Evolutionary conservation across 371 early-diverging fungal genomes (phyloP), one percentile per base, ranked within the genome.

Genomic region (Mortierella sp.): DNA sequence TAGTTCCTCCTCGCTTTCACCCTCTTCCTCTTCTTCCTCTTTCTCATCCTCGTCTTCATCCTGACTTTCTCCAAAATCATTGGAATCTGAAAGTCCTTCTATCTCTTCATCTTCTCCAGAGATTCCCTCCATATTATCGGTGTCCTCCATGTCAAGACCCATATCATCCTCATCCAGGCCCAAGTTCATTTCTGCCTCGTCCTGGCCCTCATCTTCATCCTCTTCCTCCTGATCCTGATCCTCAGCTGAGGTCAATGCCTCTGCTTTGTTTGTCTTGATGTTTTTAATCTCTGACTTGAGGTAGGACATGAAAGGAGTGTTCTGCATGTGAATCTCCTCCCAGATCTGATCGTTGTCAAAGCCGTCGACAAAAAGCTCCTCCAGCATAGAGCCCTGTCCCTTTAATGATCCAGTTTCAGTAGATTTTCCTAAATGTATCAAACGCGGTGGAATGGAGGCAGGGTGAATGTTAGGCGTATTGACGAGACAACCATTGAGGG

Each of bases 291-390:
- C 83, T 12, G 86, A 43, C 54, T 85, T 86, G 24, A 93, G 85
- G 72, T 89, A 92, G 32, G 89, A 84, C n/a, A 95, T 75, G 69
- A 96, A 93, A 0, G 96, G 94, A 68, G 89, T 88, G 78, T 97
- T 97, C 70, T 93, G 93, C 70, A 95, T 83, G 51, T 93, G 92
- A 66, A 98, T 88, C 81, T 96, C 94, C 86, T 96, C 96, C 98
- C 98, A 98, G 62, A 97, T 92, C 88, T 96, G 97, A 70, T 94
- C 93, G 55, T 88, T 84, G 76, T 96, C 95, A 75, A 95, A 95
- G 0, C 95, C 96, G 49, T 94, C 93, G 5, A 88, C 86, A 32
- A 91, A 86, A 6, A 96, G 78, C 62, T 90, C 91, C 52, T 73
- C 83, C 61, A 81, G 62, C 70, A 72, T 72, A 9, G 83, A 81